Base-by-base conservation (phyloP, 257 asterid species). In the Cruciata laevipes region DNA sequence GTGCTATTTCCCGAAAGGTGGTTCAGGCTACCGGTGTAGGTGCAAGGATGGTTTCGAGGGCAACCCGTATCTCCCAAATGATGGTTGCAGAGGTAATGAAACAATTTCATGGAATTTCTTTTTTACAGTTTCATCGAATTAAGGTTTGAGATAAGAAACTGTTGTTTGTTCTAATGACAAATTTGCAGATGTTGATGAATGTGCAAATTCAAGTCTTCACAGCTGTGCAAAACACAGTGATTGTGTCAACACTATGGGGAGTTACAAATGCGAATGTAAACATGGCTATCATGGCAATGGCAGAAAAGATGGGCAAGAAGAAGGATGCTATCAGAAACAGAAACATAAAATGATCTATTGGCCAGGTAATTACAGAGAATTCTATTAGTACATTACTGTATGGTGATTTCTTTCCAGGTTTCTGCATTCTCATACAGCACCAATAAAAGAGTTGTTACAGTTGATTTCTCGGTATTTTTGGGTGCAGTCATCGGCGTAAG, bases 231-330 rank as follows among this genome's bases (percentile, higher is more conserved):
- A 42, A 5, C 0, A 64, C 11, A 64, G 58, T 24, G 3, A 1
- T 23, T 64, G 58, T 14, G 0, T 5, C 6, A 64, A 64, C 68
- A 64, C 35, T 4, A 0, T 13, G 11, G 68, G 58, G 27, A 64
- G n/a, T 27, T 64, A 64, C 11, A 42, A 13, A 23, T 64, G 68
- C 33, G 0, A 11, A 10, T 64, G 68, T 24, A 4, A 13, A 7
- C 31, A 21, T 20, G 68, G 68, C 55, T 64, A 64, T 33, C 68
- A 40, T 40, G 56, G 56, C 14, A 53, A 64, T 24, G 68, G 68
- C 37, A 40, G 57, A 32, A 35, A 61, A 40, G 68, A 27, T 23
- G 68, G 53, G 38, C 38, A 35, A 35, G 38, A 35, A 21, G 20
- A 11, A 21, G 56, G 56, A 16, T 64, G 68, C 68, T 38, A 7